These are phyloP conservation scores for Leishmania martiniquensis DNA, from an alignment of 208 protist genomes.

Conservation along the genomic window DNA sequence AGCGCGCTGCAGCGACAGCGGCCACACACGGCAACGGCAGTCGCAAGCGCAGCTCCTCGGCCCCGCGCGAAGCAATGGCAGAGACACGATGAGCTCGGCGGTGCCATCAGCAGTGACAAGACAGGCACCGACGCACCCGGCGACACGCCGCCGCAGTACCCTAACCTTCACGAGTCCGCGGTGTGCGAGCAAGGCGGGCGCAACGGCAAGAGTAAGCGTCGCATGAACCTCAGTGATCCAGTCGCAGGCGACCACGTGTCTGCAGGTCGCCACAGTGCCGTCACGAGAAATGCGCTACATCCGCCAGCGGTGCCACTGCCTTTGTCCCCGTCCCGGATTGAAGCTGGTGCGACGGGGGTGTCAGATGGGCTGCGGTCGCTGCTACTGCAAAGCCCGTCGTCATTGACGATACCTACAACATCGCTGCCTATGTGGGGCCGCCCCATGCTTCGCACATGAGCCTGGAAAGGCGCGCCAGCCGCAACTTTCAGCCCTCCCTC, in stretches of 20 bases:
- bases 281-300: not conserved
- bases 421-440: slow-evolving; percentile 10
- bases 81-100: too few species aligned
- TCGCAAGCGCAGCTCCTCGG: not conserved
- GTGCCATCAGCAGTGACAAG: not conserved
- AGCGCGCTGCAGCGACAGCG: not conserved
- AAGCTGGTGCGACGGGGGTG: not conserved
- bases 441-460: slow-evolving; percentile 4
- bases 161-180: not conserved
- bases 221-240: not conserved
- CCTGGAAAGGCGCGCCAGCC: not conserved
- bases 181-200: too few species aligned
- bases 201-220: not conserved
- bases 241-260: not conserved
- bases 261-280: not conserved
- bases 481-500: not conserved
- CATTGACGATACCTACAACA: not conserved
- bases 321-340: not conserved
- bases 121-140: not conserved
- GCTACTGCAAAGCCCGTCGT: not conserved
- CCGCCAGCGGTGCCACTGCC: not conserved
- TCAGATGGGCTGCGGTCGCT: not conserved
- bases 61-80: not conserved
- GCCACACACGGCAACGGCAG: slow-evolving; percentile 3
- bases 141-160: not conserved